Conservation (phyloP, 1,139 yeast species). For the Suzukiozyma palmioleophila region DNA sequence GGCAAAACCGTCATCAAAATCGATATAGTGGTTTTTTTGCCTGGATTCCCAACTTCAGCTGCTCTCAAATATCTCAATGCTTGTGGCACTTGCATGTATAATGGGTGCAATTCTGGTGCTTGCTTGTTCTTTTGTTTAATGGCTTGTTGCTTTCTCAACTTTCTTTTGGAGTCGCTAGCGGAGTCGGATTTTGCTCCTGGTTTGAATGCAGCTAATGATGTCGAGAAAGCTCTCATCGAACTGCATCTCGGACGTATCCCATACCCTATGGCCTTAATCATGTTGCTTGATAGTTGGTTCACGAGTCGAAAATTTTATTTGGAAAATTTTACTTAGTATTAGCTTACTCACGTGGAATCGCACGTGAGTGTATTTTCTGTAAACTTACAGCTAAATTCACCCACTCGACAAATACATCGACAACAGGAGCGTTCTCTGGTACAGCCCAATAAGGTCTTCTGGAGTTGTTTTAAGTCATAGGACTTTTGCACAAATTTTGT, state of each 20-base stretch:
- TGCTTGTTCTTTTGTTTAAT: constrained; percentile 37
- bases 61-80: constrained; percentile 84
- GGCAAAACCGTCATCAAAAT: constrained; percentile 65
- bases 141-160: constrained; percentile 29
- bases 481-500: no score
- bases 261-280: constrained; percentile 1
- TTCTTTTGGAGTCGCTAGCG: constrained; percentile 14
- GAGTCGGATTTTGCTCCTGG: not conserved
- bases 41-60: constrained; percentile 82
- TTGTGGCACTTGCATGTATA: constrained; percentile 65
- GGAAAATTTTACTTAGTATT: not conserved
- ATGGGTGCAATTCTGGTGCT: constrained; percentile 50
- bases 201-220: constrained; percentile 2
- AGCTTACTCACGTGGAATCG: no score
- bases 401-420: no score
- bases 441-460: no score
- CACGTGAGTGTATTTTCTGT: no score
- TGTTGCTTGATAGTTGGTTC: not conserved
- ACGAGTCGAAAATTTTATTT: not conserved
- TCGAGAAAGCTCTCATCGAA: constrained; percentile 4
- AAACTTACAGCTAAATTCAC: no score
- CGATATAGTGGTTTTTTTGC: constrained; percentile 62
- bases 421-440: no score
- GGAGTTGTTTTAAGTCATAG: no score
- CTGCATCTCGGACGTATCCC: not conserved